Evolutionary conservation across 1,284 basidiomycete genomes (phyloP), one percentile per base, ranked within the genome.

Genomic region (Pulveroboletus ridleyi): DNA sequence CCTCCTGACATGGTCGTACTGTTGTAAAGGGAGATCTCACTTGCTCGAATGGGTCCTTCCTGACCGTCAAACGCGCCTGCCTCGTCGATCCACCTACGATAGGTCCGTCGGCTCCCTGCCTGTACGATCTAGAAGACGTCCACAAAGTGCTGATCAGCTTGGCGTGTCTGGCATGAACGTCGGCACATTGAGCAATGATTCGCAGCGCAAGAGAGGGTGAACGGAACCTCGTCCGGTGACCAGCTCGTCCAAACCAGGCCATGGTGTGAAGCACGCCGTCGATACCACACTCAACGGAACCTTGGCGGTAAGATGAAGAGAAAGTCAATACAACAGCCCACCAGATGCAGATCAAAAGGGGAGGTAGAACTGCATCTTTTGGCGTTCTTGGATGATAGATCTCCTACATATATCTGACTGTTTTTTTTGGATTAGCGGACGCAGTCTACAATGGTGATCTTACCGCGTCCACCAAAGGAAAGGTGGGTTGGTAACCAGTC

Each of bases 341-440:
- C 9, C 46, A n/a, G 23, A 54, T 29, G 23, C 46, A 23, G 1
- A 42, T 33, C 10, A 14, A 22, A 11, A 13, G 39, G 5, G 13
- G 39, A 44, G 25, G 35, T 17, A 18, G 35, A n/a, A 9, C 8
- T 78, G 46, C 62, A 90, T 94, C 85, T 94, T 95, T 75, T 88
- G 89, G 69, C 91, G 94, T 80, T 97, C 93, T 74, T 97, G 95
- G 25, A 95, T 80, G 58, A 98, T 87, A 73, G 80, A 75, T 98
- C 95, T 70, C 15, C 94, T 92, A 65, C 92, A 90, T 94, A 74
- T 91, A 97, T 4, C 86, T 83, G 35, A 97, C 94, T 42, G 95
- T 76, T 94, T 95, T 74, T 94, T 95, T 74, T 94, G 92, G 60
- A 98, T 97, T 47, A 94, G 95, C 74, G 90, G 90, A 74, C 96